Conservation (phyloP, 108 stramenopile genomes). For the Skeletonema menzelii region DNA sequence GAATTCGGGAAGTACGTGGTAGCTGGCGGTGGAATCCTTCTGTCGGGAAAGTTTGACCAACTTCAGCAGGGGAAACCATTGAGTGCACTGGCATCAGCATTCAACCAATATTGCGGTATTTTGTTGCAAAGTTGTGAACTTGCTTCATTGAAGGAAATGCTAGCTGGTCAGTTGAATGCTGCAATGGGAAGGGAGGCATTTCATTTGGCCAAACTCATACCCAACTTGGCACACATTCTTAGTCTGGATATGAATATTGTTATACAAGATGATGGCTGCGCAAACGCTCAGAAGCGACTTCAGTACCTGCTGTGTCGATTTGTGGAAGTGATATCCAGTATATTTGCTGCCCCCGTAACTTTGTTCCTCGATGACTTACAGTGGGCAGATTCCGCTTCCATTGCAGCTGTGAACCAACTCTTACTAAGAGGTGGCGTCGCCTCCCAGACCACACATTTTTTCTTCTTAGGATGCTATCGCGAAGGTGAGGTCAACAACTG, state of each 20-base stretch:
- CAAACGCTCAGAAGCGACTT: conserved; percentile 26
- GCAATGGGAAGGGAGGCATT: background rate
- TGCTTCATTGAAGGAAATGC: background rate
- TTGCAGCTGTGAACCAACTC: conserved; percentile 11
- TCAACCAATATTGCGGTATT: conserved; percentile 12
- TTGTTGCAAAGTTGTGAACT: background rate
- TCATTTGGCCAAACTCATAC: conserved; percentile 25
- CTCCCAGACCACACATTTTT: background rate
- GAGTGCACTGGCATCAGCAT: too few species aligned
- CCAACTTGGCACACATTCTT: conserved; percentile 7
- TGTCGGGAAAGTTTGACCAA: conserved; percentile 30
- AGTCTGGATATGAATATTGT: background rate
- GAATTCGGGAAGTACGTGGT: background rate
- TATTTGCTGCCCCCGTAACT: conserved; percentile 13
- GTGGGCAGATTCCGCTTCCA: conserved; percentile 30
- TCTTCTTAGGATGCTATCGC: too few species aligned
- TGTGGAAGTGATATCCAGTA: conserved; percentile 25
- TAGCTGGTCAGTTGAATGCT: background rate
- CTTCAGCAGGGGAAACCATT: conserved; percentile 12
- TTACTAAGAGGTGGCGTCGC: background rate
- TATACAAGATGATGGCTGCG: background rate
- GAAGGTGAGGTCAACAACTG: background rate
- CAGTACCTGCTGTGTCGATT: conserved; percentile 23
- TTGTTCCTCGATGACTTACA: conserved; percentile 42
- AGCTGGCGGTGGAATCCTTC: background rate